Percentiles rank a stretch among this genome's conserved stretches.
Conservation (phyloP, 306 rosid species). For the Glycyrrhiza uralensis region DNA sequence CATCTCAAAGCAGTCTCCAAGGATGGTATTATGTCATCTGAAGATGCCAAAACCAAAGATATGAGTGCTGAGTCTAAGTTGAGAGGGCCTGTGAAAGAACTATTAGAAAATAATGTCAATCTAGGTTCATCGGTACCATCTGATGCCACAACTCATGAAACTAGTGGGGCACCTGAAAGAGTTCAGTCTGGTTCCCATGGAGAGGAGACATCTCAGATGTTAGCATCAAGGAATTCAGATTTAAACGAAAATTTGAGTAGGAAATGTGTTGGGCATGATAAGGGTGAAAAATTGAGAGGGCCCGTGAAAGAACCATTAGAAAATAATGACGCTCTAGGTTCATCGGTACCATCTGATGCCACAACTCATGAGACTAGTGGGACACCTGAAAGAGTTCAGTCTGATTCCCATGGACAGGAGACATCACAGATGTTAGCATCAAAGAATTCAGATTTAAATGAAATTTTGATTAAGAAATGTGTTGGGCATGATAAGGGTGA, state of each 20-base stretch:
- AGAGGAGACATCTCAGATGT: conserved; percentile 21
- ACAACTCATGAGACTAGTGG: conserved; percentile 11
- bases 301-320: neutral
- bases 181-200: conserved; percentile 7
- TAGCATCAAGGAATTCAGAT: too few species aligned
- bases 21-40: conserved; percentile 20
- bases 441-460: too few species aligned
- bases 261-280: too few species aligned
- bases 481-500: too few species aligned
- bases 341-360: neutral
- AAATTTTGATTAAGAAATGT: too few species aligned
- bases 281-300: too few species aligned
- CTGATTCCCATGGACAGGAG: conserved; percentile 16
- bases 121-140: neutral
- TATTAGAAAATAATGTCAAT: neutral
- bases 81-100: conserved; percentile 13
- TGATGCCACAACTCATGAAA: neutral
- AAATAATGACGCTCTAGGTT: neutral
- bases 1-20: conserved; percentile 15
- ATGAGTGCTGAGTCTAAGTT: conserved; percentile 17
- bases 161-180: conserved; percentile 20
- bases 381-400: conserved; percentile 16
- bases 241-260: too few species aligned
- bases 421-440: conserved; percentile 20
- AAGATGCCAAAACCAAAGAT: conserved; percentile 7